Conservation (phyloP, 2,329 filamentous ascomycete genomes). For the Chaetomium strumarium region DNA sequence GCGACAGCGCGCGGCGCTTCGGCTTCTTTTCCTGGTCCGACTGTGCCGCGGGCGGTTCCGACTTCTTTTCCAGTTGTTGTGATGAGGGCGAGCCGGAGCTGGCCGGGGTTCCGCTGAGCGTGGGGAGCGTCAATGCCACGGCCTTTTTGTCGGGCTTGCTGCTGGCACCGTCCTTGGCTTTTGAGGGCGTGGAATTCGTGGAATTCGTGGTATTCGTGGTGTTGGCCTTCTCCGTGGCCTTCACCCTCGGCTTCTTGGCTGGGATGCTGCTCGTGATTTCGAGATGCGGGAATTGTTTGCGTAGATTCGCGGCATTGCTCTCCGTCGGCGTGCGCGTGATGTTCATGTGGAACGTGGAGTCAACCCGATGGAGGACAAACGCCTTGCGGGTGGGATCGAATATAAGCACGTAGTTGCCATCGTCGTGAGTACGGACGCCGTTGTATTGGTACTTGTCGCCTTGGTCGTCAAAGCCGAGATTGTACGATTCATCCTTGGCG, state of each 20-base stretch:
- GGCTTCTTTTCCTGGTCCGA: slow-evolving; percentile 29
- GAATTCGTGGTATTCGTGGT: no score
- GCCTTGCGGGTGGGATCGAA: slow-evolving; percentile 69
- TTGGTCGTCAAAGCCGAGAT: slow-evolving; percentile 49
- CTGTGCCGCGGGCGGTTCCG: not conserved
- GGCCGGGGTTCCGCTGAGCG: slow-evolving; percentile 22
- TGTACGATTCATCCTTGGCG: slow-evolving; percentile 47
- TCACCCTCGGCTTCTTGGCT: slow-evolving; percentile 25
- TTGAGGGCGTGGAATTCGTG: slow-evolving; percentile 11
- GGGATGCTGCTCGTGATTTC: slow-evolving; percentile 28
- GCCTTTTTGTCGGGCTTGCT: slow-evolving; percentile 27
- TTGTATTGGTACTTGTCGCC: slow-evolving; percentile 55
- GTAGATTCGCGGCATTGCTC: slow-evolving; percentile 56
- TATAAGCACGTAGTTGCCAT: slow-evolving; percentile 60
- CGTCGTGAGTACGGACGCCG: slow-evolving; percentile 51
- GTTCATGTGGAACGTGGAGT: slow-evolving; percentile 85
- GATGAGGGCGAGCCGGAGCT: slow-evolving; percentile 9
- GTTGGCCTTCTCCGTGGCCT: slow-evolving; percentile 22
- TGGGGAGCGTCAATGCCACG: slow-evolving; percentile 34
- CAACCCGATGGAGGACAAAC: slow-evolving; percentile 75
- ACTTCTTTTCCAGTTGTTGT: slow-evolving; percentile 9
- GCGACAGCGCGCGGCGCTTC: slow-evolving; percentile 19
- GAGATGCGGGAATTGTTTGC: slow-evolving; percentile 63
- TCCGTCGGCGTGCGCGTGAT: slow-evolving; percentile 63
- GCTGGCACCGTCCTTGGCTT: slow-evolving; percentile 8